These are phyloP conservation scores for Mucor lusitanicus DNA, from an alignment of 371 early-diverging fungal species.

Conservation along the genomic window DNA sequence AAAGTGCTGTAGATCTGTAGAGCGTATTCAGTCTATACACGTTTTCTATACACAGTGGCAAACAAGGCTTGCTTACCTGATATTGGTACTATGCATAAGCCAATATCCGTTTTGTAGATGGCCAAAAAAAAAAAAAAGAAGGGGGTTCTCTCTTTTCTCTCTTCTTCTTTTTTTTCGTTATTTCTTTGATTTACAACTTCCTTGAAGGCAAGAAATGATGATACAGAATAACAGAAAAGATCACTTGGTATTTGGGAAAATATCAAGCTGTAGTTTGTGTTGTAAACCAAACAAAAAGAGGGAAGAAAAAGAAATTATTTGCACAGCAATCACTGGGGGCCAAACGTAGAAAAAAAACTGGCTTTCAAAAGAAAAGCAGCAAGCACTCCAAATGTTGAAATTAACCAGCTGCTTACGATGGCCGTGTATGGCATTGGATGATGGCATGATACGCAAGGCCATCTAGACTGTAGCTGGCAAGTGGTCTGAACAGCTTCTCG, in stretches of 20 bases:
- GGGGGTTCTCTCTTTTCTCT: background rate
- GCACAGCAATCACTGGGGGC: background rate
- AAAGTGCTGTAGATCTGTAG: constrained; percentile 18
- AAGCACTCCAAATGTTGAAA: background rate
- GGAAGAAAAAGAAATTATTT: background rate
- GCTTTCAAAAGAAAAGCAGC: background rate
- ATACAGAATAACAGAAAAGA: background rate
- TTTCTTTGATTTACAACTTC: background rate
- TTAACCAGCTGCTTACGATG: background rate
- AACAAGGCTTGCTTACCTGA: constrained; percentile 12
- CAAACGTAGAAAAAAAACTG: background rate
- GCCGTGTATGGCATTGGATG: background rate
- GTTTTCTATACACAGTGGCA: background rate
- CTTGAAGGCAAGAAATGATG: background rate
- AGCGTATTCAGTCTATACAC: too few relatives aligned
- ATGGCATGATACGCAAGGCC: background rate
- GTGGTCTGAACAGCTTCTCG: background rate
- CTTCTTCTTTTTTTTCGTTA: background rate
- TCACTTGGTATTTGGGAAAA: background rate
- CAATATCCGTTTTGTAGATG: constrained; percentile 5
- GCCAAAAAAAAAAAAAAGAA: background rate
- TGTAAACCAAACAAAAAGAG: background rate
- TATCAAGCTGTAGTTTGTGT: background rate
- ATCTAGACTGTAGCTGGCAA: background rate
- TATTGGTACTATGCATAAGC: constrained; percentile 24